These are phyloP conservation scores for Ogataea trehalophila DNA, from an alignment of 805 yeast genomes.

Conservation along the genomic window DNA sequence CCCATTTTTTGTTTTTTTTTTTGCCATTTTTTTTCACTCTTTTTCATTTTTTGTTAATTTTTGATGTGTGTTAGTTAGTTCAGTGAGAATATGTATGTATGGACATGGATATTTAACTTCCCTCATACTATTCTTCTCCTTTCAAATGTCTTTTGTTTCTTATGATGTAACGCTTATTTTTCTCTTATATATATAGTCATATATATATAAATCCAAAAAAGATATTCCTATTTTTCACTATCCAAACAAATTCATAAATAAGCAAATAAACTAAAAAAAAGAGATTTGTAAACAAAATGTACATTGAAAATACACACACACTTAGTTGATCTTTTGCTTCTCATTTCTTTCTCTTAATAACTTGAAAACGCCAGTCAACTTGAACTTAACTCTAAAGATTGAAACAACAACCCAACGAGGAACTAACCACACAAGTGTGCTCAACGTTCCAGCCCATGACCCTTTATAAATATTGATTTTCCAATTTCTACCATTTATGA, in stretches of 20 bases:
- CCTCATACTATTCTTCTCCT: no score
- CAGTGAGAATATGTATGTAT: no score
- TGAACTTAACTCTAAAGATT: conserved; percentile 29
- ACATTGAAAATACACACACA: neutral
- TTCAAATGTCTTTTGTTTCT: no score
- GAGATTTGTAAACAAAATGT: no score
- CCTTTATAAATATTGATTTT: conserved; percentile 57
- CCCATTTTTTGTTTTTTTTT: no score
- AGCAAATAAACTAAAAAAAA: no score
- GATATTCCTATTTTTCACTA: neutral
- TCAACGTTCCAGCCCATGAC: conserved; percentile 15
- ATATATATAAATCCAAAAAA: neutral
- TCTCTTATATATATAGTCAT: no score
- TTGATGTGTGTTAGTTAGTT: neutral
- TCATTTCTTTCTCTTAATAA: conserved; percentile 19
- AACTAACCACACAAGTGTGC: conserved; percentile 25
- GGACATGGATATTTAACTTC: no score
- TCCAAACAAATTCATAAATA: no score
- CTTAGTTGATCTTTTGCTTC: neutral
- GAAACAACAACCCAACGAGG: conserved; percentile 23
- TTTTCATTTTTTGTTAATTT: neutral
- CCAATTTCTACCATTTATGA: conserved; percentile 32
- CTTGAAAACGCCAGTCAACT: conserved; percentile 31
- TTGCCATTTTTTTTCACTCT: no score
- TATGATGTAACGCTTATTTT: no score